Evolutionary conservation across 2,329 filamentous ascomycete species (phyloP).

Genomic region (Trichocomaceae sp.): DNA sequence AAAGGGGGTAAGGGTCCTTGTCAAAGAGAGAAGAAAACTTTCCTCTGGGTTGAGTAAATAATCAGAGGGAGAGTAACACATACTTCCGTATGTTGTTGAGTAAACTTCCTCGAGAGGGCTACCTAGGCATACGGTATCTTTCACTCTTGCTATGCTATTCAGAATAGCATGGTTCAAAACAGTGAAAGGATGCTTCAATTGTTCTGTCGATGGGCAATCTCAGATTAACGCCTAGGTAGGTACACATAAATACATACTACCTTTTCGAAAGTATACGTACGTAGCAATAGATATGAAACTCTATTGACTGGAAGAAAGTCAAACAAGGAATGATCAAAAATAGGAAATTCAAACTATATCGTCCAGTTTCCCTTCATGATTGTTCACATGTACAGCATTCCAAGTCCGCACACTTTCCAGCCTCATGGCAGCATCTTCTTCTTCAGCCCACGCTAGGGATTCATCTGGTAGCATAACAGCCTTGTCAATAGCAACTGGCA

Average conservation of each 20-base stretch:
- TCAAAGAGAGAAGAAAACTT: not conserved
- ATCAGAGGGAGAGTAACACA: too few relatives aligned
- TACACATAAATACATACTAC: too few relatives aligned
- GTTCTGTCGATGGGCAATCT: not conserved
- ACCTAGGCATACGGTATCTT: too few relatives aligned
- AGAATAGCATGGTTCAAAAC: too few relatives aligned
- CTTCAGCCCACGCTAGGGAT: slow-evolving; percentile 36
- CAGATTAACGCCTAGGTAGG: not conserved
- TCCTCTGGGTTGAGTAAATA: too few relatives aligned
- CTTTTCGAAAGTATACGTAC: too few relatives aligned
- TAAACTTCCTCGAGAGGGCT: too few relatives aligned
- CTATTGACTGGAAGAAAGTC: not conserved
- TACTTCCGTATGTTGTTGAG: too few relatives aligned
- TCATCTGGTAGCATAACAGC: slow-evolving; percentile 41
- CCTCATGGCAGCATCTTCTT: slow-evolving; percentile 34
- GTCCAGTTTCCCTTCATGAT: not conserved
- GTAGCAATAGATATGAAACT: too few relatives aligned
- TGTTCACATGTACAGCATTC: slow-evolving; percentile 4
- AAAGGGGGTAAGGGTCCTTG: slow-evolving; percentile 1
- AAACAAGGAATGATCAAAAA: not conserved
- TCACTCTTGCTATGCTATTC: too few relatives aligned
- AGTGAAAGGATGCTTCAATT: too few relatives aligned
- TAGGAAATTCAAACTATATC: slow-evolving; percentile 4
- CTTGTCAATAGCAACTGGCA: slow-evolving; percentile 52
- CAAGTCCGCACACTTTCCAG: slow-evolving; percentile 23